These are phyloP conservation scores for Aspergillus latus DNA, from an alignment of 2,329 filamentous ascomycete genomes.

Conservation along the genomic window DNA sequence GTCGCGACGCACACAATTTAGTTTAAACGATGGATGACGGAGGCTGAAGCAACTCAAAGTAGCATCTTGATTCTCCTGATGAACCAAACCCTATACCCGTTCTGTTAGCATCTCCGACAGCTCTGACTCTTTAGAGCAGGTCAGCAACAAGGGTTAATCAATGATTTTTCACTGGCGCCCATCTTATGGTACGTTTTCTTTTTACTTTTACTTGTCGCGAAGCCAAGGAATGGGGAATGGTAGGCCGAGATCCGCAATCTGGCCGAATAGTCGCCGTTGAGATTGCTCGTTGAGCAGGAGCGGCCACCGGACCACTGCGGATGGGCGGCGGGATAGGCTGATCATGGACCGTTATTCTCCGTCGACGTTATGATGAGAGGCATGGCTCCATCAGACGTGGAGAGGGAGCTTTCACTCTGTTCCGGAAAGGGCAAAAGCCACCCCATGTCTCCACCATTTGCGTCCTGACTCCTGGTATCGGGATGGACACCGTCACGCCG, in stretches of 20 bases:
- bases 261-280: constrained; percentile 3
- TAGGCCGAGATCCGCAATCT: constrained; percentile 8
- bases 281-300: not conserved
- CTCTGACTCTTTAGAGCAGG: not conserved
- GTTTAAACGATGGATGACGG: constrained; percentile 4
- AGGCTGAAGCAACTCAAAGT: too few species aligned
- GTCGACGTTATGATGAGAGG: not conserved
- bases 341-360: constrained; percentile 15
- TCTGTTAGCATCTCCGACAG: constrained; percentile 16
- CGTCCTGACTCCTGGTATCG: not conserved
- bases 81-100: constrained; percentile 12
- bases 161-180: not conserved
- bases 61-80: constrained; percentile 1
- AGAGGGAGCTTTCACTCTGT: constrained; percentile 7
- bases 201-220: not conserved
- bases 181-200: not conserved
- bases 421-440: constrained; percentile 14
- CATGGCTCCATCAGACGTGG: constrained; percentile 1
- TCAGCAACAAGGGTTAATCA: not conserved
- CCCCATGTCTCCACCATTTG: constrained; percentile 6
- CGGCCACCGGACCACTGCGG: not conserved
- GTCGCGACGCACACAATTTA: not conserved
- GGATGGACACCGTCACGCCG: not conserved
- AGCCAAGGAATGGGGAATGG: not conserved
- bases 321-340: constrained; percentile 5